Evolutionary conservation across 2,329 filamentous ascomycete species (phyloP).

Genomic region (Celoporthe dispersa): DNA sequence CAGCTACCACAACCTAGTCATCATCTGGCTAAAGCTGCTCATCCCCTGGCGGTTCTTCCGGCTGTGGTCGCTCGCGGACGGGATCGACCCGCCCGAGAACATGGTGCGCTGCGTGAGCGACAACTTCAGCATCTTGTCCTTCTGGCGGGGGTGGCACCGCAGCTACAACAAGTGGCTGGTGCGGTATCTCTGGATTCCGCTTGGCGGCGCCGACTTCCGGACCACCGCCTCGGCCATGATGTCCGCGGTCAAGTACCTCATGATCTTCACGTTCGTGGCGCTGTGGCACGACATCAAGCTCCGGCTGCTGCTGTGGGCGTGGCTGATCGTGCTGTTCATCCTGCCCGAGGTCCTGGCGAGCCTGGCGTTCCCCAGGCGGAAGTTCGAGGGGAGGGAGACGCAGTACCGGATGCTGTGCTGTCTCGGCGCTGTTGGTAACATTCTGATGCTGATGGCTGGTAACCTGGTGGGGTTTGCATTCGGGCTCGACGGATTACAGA

Average conservation of each 20-base stretch:
- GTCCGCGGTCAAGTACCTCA: constrained; percentile 74
- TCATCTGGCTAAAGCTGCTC: constrained; percentile 97
- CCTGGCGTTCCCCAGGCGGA: constrained; percentile 71
- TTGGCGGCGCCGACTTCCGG: constrained; percentile 71
- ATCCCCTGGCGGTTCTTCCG: constrained; percentile 98
- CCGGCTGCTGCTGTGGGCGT: constrained; percentile 90
- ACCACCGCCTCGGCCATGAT: constrained; percentile 53
- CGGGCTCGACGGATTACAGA: constrained; percentile 83
- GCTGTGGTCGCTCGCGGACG: constrained; percentile 90
- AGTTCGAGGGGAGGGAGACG: constrained; percentile 72
- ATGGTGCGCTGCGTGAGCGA: constrained; percentile 96
- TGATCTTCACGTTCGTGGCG: constrained; percentile 95
- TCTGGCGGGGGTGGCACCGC: constrained; percentile 97
- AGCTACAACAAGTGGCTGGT: constrained; percentile 94
- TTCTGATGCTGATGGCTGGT: constrained; percentile 93
- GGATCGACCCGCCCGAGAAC: constrained; percentile 94
- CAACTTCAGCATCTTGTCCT: constrained; percentile 87
- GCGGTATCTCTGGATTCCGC: constrained; percentile 89
- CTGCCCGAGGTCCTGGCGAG: constrained; percentile 80
- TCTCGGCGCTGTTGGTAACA: constrained; percentile 78
- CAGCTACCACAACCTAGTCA: constrained; percentile 93
- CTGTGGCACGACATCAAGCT: constrained; percentile 98
- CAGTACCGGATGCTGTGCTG: constrained; percentile 81
- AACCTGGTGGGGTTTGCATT: constrained; percentile 96
- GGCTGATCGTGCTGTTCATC: constrained; percentile 94